Base-by-base conservation (phyloP, 1,139 yeast genomes). In the Sugiyamaella castrensis region DNA sequence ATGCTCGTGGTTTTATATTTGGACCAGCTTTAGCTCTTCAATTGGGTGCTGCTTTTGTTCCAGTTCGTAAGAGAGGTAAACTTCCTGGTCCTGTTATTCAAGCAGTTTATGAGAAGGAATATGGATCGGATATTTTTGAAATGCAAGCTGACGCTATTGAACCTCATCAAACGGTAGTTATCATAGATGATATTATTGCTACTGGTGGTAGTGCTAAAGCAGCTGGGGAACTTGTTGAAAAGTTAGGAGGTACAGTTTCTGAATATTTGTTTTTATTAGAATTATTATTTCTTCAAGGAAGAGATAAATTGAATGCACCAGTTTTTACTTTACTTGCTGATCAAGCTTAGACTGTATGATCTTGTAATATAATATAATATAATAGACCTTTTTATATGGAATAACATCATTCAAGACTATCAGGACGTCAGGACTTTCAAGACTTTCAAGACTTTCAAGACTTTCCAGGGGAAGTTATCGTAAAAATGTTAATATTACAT, bases 121-220 rank as follows among this genome's bases (percentile, higher is more conserved):
- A 92, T 69, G 98, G 98, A 63, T 53, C 58, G 50, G 99, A 92
- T 70, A 79, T 73, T 54, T 89, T 92, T 67, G 96, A 89, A 70
- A 82, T 94, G 69, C 98, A 94, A 73, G 74, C 78, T 57, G 94
- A 80, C 51, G 81, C 92, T 39, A 82, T 92, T 58, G 86, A 89
- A 57, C 76, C 76, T 53, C 95, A 92, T 35, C 77, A 95, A 47
- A 85, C 76, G 53, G 94, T 92, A 32, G 75, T 92, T 40, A 77
- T 92, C 58, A 95, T 92, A 32, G 98, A 92, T 68, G 99, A 92
- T 66, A 89, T 92, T 62, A 85, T 94, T 68, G 98, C 98, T 43
- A 92, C 98, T 39, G 98, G 98, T 24, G 98, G 98, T 38, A 84
- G 95, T 64, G 98, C 98, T 16, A 73, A 71, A 53, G 97, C 95